Evolutionary conservation across 169 alveolate species (phyloP).

Genomic region (Eimeria necatrix): DNA sequence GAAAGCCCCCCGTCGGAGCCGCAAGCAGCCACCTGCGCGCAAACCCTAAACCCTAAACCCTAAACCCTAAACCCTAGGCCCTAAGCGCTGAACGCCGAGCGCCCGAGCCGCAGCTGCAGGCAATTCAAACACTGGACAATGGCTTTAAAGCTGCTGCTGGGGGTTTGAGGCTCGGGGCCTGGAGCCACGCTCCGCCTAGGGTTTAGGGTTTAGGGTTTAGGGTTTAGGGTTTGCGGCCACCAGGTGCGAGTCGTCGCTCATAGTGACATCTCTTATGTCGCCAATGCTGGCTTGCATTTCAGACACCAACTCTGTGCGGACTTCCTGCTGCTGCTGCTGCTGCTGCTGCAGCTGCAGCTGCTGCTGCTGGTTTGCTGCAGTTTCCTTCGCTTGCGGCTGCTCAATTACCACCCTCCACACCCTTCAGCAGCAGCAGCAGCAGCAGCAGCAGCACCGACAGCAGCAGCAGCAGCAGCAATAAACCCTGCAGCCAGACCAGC

Average conservation of each 20-base stretch:
- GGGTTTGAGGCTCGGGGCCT: not conserved
- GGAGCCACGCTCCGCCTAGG: not conserved
- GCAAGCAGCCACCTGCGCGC: slow-evolving; percentile 70
- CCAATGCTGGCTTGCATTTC: slow-evolving; percentile 66
- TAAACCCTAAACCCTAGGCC: not conserved
- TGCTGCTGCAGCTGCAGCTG: slow-evolving; percentile 28
- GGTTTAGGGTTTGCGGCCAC: slow-evolving; percentile 18
- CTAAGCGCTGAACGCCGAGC: too few species aligned
- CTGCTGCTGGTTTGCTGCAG: slow-evolving; percentile 10
- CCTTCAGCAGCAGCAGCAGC: not conserved
- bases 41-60: not conserved
- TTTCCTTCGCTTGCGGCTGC: not conserved
- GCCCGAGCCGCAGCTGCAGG: too few species aligned
- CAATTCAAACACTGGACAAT: too few species aligned
- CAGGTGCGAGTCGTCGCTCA: slow-evolving; percentile 71
- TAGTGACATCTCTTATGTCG: slow-evolving; percentile 66
- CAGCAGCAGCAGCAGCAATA: not conserved
- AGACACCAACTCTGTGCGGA: slow-evolving; percentile 32
- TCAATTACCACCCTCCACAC: not conserved
- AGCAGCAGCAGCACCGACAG: not conserved
- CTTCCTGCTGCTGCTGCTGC: slow-evolving; percentile 56
- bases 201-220: slow-evolving; percentile 28
- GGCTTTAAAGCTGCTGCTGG: not conserved
- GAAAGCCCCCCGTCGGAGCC: slow-evolving; percentile 45
- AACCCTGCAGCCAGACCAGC: not conserved